phyloP scores from a whole-genome alignment of 2,329 filamentous ascomycete genomes.

The Aspergillus aculeatinus region DNA sequence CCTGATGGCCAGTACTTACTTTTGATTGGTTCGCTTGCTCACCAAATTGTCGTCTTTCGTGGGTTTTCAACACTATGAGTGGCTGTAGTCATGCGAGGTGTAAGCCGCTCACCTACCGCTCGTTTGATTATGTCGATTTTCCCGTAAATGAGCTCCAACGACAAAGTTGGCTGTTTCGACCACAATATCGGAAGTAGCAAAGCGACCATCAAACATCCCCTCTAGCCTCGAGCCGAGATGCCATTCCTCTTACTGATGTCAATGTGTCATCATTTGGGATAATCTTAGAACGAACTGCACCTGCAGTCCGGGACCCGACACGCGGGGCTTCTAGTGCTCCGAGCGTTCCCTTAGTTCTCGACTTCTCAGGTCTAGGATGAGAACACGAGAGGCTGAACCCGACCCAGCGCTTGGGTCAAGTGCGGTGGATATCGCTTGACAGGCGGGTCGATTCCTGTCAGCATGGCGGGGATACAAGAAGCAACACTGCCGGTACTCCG shows the following conservation, averaged over 20 bases:
- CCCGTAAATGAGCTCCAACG: not conserved
- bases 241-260: not conserved
- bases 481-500: not conserved
- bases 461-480: not conserved
- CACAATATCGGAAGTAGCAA: not conserved
- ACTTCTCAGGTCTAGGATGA: slow-evolving; percentile 1
- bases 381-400: not conserved
- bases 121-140: not conserved
- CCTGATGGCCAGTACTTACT: not conserved
- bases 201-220: not conserved
- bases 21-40: not conserved
- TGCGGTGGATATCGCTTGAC: not conserved
- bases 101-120: not conserved
- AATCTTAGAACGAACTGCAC: not conserved
- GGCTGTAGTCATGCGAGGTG: not conserved
- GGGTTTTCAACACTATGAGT: not conserved
- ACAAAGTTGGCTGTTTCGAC: not conserved
- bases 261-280: slow-evolving; percentile 1
- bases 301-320: slow-evolving; percentile 12
- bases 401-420: slow-evolving; percentile 13
- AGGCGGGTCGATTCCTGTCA: not conserved
- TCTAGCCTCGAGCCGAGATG: not conserved
- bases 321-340: slow-evolving; percentile 13
- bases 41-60: not conserved
- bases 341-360: slow-evolving; percentile 10